Evolutionary conservation across 768 basidiomycete species (phyloP).

Genomic region (Trametes elegans): DNA sequence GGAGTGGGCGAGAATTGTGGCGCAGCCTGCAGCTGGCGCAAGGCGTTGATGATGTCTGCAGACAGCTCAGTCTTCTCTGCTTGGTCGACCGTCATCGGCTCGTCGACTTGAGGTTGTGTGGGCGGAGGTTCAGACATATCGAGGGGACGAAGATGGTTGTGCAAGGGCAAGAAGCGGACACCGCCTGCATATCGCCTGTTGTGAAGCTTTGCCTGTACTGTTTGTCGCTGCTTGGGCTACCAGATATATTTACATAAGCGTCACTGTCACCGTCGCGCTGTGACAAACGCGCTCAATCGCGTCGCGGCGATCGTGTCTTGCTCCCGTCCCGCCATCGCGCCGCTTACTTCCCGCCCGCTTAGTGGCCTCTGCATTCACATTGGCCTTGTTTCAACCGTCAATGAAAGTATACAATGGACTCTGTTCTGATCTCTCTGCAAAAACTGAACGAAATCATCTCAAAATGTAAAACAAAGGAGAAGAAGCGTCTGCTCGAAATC

Average conservation of each 20-base stretch:
- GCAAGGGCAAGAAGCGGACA: not conserved
- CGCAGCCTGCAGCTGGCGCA: conserved; percentile 35
- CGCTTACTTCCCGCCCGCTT: too few relatives aligned
- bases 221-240: conserved; percentile 8
- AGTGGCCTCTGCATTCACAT: too few relatives aligned
- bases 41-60: conserved; percentile 37
- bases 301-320: conserved; percentile 1
- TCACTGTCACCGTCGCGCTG: not conserved
- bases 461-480: conserved; percentile 30
- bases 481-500: conserved; percentile 32
- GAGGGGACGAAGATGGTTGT: not conserved
- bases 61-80: conserved; percentile 33
- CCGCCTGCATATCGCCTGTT: not conserved
- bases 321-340: not conserved
- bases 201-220: not conserved
- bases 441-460: conserved; percentile 31
- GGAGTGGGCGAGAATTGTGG: conserved; percentile 18
- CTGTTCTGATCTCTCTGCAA: conserved; percentile 32
- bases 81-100: not conserved
- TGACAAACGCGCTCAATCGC: not conserved
- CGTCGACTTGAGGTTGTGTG: not conserved
- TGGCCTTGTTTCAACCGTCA: conserved; percentile 4
- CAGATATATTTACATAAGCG: not conserved
- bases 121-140: conserved; percentile 14
- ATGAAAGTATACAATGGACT: not conserved